Conservation (phyloP, 2,329 filamentous ascomycete species). For the Lecanicillium sp. region DNA sequence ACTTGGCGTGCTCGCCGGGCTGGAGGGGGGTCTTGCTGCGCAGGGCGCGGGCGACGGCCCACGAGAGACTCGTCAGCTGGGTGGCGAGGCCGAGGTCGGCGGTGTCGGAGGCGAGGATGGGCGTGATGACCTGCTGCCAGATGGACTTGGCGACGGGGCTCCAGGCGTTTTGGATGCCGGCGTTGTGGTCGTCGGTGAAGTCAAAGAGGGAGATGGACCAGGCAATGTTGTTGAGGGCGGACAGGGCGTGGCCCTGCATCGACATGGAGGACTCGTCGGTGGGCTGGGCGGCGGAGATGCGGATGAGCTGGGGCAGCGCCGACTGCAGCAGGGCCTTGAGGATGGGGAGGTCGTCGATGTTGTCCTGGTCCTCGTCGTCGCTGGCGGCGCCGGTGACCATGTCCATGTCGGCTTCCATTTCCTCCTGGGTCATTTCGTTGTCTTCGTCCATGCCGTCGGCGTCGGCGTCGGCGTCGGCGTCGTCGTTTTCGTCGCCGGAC, state of each 20-base stretch:
- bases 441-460: slow-evolving; percentile 31
- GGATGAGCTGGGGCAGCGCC: slow-evolving; percentile 37
- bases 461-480: slow-evolving; percentile 26
- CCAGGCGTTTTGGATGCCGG: slow-evolving; percentile 47
- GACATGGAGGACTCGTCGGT: slow-evolving; percentile 31
- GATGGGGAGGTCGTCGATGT: slow-evolving; percentile 45
- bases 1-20: slow-evolving; percentile 50
- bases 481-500: slow-evolving; percentile 26
- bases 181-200: slow-evolving; percentile 46
- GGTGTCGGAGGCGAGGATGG: slow-evolving; percentile 52
- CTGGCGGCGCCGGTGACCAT: slow-evolving; percentile 47
- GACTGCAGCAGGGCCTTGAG: slow-evolving; percentile 33
- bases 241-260: slow-evolving; percentile 47
- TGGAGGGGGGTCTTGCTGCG: slow-evolving; percentile 37
- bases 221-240: slow-evolving; percentile 58
- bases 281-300: slow-evolving; percentile 33
- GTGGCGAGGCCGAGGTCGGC: slow-evolving; percentile 55
- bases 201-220: slow-evolving; percentile 59
- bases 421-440: slow-evolving; percentile 49
- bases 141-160: slow-evolving; percentile 42
- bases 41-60: slow-evolving; percentile 54
- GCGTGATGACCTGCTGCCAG: slow-evolving; percentile 49
- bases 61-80: slow-evolving; percentile 56
- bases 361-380: slow-evolving; percentile 17
- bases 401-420: slow-evolving; percentile 58